Percentiles rank a stretch among this genome's conserved stretches.
Evolutionary conservation across 202 grass and related monocot genomes (phyloP).

Genomic region (Digitaria exilis): DNA sequence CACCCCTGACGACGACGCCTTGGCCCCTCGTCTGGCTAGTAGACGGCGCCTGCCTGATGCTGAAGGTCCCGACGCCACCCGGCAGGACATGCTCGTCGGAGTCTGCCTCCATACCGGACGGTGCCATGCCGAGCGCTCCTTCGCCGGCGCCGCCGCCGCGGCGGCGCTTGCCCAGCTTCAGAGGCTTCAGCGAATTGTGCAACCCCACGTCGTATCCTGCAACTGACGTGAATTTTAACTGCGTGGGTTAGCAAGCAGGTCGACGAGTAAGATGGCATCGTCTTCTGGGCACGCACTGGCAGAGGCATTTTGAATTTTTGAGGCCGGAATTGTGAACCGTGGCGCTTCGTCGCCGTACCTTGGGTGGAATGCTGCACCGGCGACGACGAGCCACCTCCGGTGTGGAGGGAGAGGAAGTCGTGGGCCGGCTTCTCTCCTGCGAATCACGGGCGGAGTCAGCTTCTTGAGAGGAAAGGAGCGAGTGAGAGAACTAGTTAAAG

Average conservation of each 20-base stretch:
- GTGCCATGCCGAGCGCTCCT: background rate
- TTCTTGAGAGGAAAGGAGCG: background rate
- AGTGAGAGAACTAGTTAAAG: background rate
- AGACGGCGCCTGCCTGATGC: slow-evolving; percentile 64
- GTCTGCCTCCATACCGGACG: slow-evolving; percentile 22
- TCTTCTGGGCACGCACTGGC: background rate
- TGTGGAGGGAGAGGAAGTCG: slow-evolving; percentile 89
- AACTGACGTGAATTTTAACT: background rate
- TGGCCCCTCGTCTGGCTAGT: slow-evolving; percentile 24
- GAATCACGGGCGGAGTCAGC: slow-evolving; percentile 11
- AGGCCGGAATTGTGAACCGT: background rate
- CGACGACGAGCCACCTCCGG: slow-evolving; percentile 62
- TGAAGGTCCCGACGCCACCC: slow-evolving; percentile 78
- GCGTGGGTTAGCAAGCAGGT: background rate
- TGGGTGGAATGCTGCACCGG: slow-evolving; percentile 51
- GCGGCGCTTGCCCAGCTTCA: slow-evolving; percentile 29
- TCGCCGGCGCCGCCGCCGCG: background rate
- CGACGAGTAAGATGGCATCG: background rate
- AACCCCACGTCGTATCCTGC: slow-evolving; percentile 48
- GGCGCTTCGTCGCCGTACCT: slow-evolving; percentile 44
- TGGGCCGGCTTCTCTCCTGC: slow-evolving; percentile 82
- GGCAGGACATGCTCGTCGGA: slow-evolving; percentile 61
- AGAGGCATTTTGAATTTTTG: background rate
- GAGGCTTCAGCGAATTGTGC: slow-evolving; percentile 46
- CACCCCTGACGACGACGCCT: background rate